Conservation (phyloP, 2,329 filamentous ascomycete species). For the Ilyonectria robusta region DNA sequence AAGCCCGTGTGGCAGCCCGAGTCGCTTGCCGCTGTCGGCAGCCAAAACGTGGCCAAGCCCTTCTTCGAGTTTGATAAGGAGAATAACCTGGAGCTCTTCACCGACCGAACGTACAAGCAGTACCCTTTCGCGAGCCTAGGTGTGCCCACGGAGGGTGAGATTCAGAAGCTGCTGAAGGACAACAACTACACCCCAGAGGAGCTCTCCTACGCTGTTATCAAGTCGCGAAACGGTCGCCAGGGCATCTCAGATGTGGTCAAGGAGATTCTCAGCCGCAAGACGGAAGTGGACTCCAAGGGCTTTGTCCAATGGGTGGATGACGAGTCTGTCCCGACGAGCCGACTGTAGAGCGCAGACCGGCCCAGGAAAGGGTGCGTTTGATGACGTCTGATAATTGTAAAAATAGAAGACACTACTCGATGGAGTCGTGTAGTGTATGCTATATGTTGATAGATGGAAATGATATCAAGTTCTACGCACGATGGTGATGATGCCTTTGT, state of each 20-base stretch:
- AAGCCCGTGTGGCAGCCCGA: slow-evolving; percentile 83
- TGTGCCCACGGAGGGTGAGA: slow-evolving; percentile 79
- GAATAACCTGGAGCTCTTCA: slow-evolving; percentile 72
- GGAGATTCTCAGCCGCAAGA: slow-evolving; percentile 78
- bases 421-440: slow-evolving; percentile 39
- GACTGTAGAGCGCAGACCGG: slow-evolving; percentile 46
- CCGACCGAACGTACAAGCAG: slow-evolving; percentile 72
- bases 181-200: slow-evolving; percentile 64
- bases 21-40: slow-evolving; percentile 76
- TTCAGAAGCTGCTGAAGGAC: slow-evolving; percentile 61
- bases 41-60: slow-evolving; percentile 67
- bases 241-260: slow-evolving; percentile 77
- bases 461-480: slow-evolving; percentile 33
- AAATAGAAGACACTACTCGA: slow-evolving; percentile 45
- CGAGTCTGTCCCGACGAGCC: slow-evolving; percentile 50
- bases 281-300: slow-evolving; percentile 61
- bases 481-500: slow-evolving; percentile 24
- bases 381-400: slow-evolving; percentile 42
- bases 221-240: slow-evolving; percentile 73
- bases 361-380: slow-evolving; percentile 17
- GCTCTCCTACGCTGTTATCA: slow-evolving; percentile 75
- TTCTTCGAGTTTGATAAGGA: slow-evolving; percentile 75
- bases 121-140: slow-evolving; percentile 83
- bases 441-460: slow-evolving; percentile 46
- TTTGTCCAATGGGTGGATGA: slow-evolving; percentile 57